Evolutionary conservation across 2,329 filamentous ascomycete species (phyloP).

Genomic region (Ophiocordyceps camponoti-saundersi): DNA sequence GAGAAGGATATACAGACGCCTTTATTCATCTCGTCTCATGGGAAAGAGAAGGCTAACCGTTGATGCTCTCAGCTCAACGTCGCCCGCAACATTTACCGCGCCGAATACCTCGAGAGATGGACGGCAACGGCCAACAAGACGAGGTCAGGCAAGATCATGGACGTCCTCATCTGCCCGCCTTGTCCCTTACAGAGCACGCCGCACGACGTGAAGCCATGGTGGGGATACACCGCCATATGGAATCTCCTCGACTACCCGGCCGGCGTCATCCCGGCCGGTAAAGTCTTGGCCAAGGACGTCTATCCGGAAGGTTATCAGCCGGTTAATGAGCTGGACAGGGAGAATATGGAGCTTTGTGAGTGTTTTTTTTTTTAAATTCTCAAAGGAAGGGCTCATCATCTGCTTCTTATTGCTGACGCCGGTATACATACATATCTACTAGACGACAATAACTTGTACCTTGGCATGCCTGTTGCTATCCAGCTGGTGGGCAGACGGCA

Average conservation of each 20-base stretch:
- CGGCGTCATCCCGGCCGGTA: constrained; percentile 6
- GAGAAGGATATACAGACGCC: no score
- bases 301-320: constrained; percentile 4
- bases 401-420: no score
- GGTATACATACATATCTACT: background rate
- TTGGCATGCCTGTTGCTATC: constrained; percentile 5
- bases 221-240: constrained; percentile 51
- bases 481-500: constrained; percentile 5
- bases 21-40: background rate
- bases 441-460: constrained; percentile 5
- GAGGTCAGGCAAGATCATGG: constrained; percentile 20
- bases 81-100: constrained; percentile 21
- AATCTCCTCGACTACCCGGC: constrained; percentile 51
- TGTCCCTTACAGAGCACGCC: constrained; percentile 32
- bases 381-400: no score
- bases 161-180: constrained; percentile 45
- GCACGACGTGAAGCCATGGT: constrained; percentile 28
- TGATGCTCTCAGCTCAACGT: constrained; percentile 10
- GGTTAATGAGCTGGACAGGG: constrained; percentile 4
- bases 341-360: constrained; percentile 6
- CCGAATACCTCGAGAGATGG: constrained; percentile 19
- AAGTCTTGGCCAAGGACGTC: constrained; percentile 3
- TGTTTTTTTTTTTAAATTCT: background rate
- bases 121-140: constrained; percentile 12
- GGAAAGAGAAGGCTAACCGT: background rate